Base-by-base conservation (phyloP, 2,329 filamentous ascomycete species). In the Anthostomella pinea region DNA sequence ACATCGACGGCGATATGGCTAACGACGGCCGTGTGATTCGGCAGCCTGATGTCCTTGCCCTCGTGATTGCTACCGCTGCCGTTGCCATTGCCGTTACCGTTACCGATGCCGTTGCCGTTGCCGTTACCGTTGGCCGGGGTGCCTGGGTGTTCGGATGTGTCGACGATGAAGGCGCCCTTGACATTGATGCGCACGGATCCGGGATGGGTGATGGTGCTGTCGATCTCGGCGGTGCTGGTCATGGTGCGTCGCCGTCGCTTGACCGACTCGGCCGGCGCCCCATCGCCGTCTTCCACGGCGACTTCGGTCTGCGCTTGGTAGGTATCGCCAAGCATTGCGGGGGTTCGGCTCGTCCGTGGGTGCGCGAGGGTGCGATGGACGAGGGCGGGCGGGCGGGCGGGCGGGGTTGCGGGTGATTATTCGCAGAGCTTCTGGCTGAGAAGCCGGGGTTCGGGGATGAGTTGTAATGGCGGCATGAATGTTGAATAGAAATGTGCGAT, bases 1-100 rank as follows among this genome's bases (percentile, higher is more conserved):
- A 94, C 89, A 74, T 98, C 93, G 43, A 96, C 84, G 35, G 93
- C 93, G 52, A 98, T 87, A 70, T 98, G 93, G 69, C 89, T 96
- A 51, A 98, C 91, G 7, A 95, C 83, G 8, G 86, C 85, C 9
- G 87, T 95, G 65, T 98, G 93, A 64, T 97, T 93, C 18, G 93
- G 93, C 41, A 98, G 70, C n/a, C 93, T 77, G 53, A 98, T 98
- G 60, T 96, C 93, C 58, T 87, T 89, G 39, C 87, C 89, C 62
- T 94, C 87, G 62, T 77, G 62, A 54, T 74, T 63, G 50, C 69
- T 62, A 43, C 46, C 51, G 33, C 64, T 63, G 38, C 60, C 62
- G 14, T 69, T 64, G 26, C 69, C 72, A 45, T 67, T 72, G 24
- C 48, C 47, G 35, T 48, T 55, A n/a, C 46, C 45, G 17, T 33